phyloP scores from a whole-genome alignment of 192 early-diverging fungal genomes.

The Rhizophagus prolifer region DNA sequence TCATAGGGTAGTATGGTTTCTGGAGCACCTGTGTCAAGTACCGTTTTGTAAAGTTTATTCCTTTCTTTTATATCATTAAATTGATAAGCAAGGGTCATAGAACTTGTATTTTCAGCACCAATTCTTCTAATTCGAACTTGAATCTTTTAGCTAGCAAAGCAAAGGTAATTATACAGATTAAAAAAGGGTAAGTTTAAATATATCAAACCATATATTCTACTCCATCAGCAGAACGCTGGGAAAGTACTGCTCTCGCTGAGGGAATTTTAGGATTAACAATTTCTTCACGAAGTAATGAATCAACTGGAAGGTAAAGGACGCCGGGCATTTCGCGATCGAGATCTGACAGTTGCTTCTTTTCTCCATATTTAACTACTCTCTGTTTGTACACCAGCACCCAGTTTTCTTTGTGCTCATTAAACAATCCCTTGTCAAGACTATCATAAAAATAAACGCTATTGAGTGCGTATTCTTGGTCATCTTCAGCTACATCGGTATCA shows the following conservation, averaged over 20 bases:
- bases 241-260: not conserved
- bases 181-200: too few species aligned
- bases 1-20: too few species aligned
- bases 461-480: not conserved
- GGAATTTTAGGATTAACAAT: slow-evolving; percentile 7
- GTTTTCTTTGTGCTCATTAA: not conserved
- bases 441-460: slow-evolving; percentile 6
- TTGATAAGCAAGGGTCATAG: not conserved
- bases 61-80: not conserved
- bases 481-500: not conserved
- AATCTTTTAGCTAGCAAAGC: slow-evolving; percentile 1
- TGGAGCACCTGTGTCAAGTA: slow-evolving; percentile 3
- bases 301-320: too few species aligned
- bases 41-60: slow-evolving; percentile 9
- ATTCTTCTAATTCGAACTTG: slow-evolving; percentile 15
- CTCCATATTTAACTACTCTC: slow-evolving; percentile 12
- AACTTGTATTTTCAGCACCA: not conserved
- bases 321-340: slow-evolving; percentile 2
- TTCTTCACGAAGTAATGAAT: slow-evolving; percentile 18
- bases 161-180: not conserved
- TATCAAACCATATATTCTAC: too few species aligned
- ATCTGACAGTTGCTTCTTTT: slow-evolving; percentile 6
- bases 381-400: slow-evolving; percentile 3
- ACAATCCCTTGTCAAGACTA: not conserved
- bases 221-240: too few species aligned